phyloP scores from a whole-genome alignment of 2,329 filamentous ascomycete genomes.

The Triangularia verruculosa region DNA sequence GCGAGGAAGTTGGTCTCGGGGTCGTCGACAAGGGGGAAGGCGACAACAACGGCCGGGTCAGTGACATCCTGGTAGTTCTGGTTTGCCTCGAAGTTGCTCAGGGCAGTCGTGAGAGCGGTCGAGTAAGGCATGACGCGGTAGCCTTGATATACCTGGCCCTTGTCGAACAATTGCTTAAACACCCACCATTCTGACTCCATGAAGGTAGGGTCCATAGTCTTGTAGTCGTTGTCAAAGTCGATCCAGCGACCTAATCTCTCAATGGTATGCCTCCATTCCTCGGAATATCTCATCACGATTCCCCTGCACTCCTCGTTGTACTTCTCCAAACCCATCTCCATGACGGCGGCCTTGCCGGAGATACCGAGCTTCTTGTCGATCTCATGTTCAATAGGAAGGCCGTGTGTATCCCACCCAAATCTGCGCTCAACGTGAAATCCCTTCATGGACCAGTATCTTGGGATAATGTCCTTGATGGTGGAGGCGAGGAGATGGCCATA shows the following conservation, averaged over 20 bases:
- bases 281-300: slow-evolving; percentile 88
- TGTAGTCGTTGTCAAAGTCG: slow-evolving; percentile 97
- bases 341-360: slow-evolving; percentile 77
- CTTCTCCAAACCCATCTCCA: slow-evolving; percentile 78
- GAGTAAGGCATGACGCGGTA: slow-evolving; percentile 95
- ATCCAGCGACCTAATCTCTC: slow-evolving; percentile 92
- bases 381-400: slow-evolving; percentile 92
- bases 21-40: slow-evolving; percentile 79
- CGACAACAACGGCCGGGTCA: slow-evolving; percentile 84
- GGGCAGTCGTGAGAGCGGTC: slow-evolving; percentile 80
- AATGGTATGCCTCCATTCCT: slow-evolving; percentile 84
- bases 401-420: slow-evolving; percentile 94
- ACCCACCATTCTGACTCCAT: slow-evolving; percentile 99
- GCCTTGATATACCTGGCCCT: slow-evolving; percentile 84
- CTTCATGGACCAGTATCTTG: slow-evolving; percentile 96
- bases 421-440: slow-evolving; percentile 87
- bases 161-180: slow-evolving; percentile 89
- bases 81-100: slow-evolving; percentile 91
- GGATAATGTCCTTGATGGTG: slow-evolving; percentile 96
- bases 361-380: slow-evolving; percentile 96
- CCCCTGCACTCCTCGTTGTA: slow-evolving; percentile 91
- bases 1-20: slow-evolving; percentile 73
- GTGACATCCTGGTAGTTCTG: slow-evolving; percentile 94
- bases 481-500: slow-evolving; percentile 78
- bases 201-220: slow-evolving; percentile 93